Conservation (phyloP, 176 grass and related monocot genomes). For the Triticum timopheevii region DNA sequence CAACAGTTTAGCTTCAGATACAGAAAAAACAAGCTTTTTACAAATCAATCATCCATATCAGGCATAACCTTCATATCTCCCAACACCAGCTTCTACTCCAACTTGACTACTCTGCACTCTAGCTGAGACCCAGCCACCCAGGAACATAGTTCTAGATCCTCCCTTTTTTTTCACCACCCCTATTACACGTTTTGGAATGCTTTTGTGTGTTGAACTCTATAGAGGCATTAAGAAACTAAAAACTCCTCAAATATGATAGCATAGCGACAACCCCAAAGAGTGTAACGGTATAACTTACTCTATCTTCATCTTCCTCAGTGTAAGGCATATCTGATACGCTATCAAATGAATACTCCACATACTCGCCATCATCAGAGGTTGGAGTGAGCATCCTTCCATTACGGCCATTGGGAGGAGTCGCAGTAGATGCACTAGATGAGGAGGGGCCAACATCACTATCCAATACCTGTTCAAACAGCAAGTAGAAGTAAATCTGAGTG, state of each 20-base stretch:
- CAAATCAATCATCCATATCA: too few species aligned
- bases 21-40: too few species aligned
- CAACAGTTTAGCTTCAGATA: too few species aligned
- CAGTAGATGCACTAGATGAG: slow-evolving; percentile 51
- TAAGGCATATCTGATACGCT: slow-evolving; percentile 72
- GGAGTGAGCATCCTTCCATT: slow-evolving; percentile 52
- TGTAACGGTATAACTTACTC: slow-evolving; percentile 54
- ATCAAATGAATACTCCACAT: slow-evolving; percentile 86
- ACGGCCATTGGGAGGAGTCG: slow-evolving; percentile 48
- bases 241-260: slow-evolving; percentile 4
- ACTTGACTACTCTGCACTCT: too few species aligned
- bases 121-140: too few species aligned
- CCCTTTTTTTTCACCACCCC: background rate
- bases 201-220: background rate
- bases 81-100: too few species aligned
- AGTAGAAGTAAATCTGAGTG: background rate
- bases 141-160: background rate
- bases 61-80: too few species aligned
- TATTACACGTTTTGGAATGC: background rate
- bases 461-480: slow-evolving; percentile 41
- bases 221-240: background rate
- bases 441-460: slow-evolving; percentile 58
- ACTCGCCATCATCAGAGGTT: slow-evolving; percentile 70
- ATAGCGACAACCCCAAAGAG: background rate
- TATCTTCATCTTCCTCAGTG: slow-evolving; percentile 88